Evolutionary conservation across 345 rosid genomes (phyloP).

Genomic region (Rhizophora mangle): DNA sequence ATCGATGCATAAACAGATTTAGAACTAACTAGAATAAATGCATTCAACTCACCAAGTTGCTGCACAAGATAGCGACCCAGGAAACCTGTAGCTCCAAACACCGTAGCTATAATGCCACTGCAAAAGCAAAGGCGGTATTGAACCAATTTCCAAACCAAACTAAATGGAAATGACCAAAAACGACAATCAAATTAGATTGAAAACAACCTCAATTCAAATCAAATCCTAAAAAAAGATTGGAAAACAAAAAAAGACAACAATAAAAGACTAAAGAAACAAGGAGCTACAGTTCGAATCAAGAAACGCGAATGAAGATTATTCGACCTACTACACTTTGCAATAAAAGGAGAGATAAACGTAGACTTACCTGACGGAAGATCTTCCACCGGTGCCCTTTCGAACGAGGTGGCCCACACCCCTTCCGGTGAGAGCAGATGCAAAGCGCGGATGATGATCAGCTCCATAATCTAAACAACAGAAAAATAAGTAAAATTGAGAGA

Average conservation of each 20-base stretch:
- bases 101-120: constrained; percentile 95
- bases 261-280: not conserved
- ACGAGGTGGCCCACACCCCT: constrained; percentile 76
- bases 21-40: not conserved
- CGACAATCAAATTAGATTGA: too few relatives aligned
- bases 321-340: not conserved
- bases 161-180: too few relatives aligned
- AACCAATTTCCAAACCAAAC: too few relatives aligned
- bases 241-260: not conserved
- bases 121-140: not conserved
- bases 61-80: constrained; percentile 98
- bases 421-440: constrained; percentile 56
- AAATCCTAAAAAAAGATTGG: too few relatives aligned
- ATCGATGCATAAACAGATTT: not conserved
- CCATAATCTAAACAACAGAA: constrained; percentile 46
- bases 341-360: not conserved
- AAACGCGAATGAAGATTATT: not conserved
- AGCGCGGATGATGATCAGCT: constrained; percentile 53
- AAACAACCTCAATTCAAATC: too few relatives aligned
- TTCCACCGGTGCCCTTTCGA: constrained; percentile 98
- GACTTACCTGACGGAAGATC: constrained; percentile 90
- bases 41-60: constrained; percentile 74
- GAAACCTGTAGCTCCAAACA: constrained; percentile 97
- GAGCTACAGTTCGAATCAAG: not conserved
- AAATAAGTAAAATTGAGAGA: not conserved